phyloP scores from a whole-genome alignment of 495 filamentous ascomycete genomes.

The Penicillium riverlandense region DNA sequence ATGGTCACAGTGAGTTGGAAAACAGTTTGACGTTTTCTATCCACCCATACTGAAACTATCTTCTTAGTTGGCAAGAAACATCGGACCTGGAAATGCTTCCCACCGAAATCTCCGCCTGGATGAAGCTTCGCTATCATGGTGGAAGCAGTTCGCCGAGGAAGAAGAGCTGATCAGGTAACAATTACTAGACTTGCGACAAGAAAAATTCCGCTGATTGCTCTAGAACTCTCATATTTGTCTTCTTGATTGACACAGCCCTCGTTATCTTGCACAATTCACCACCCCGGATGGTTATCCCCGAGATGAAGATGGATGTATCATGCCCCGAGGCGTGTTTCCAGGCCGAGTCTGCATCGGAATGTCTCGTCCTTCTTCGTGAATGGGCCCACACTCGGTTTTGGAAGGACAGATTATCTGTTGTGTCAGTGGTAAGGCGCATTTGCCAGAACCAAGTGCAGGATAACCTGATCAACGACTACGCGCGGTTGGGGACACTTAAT shows the following conservation, averaged over 20 bases:
- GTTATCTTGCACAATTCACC: conserved; percentile 19
- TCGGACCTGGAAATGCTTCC: conserved; percentile 8
- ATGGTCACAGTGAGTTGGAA: conserved; percentile 14
- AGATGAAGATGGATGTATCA: conserved; percentile 17
- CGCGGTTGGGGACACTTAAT: conserved; percentile 17
- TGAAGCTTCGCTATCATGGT: conserved; percentile 8
- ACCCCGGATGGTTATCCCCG: conserved; percentile 14
- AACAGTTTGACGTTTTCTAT: neutral
- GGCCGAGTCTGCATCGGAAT: conserved; percentile 13
- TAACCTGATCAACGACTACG: conserved; percentile 8
- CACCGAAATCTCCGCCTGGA: conserved; percentile 5
- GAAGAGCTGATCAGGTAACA: conserved; percentile 13
- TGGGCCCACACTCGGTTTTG: conserved; percentile 15
- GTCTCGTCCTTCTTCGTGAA: conserved; percentile 1
- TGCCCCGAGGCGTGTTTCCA: conserved; percentile 20
- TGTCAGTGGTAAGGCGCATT: conserved; percentile 12
- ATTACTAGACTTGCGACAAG: neutral
- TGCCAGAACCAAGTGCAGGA: conserved; percentile 12
- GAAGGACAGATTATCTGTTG: conserved; percentile 12
- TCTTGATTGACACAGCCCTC: conserved; percentile 16
- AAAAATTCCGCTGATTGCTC: neutral
- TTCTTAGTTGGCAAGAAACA: conserved; percentile 11
- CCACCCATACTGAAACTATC: neutral
- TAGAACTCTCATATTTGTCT: conserved; percentile 17
- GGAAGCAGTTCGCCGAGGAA: conserved; percentile 12